Percentiles rank a stretch among this genome's conserved stretches.
phyloP scores from a whole-genome alignment of 768 basidiomycete species.

The Mycena galericulata region DNA sequence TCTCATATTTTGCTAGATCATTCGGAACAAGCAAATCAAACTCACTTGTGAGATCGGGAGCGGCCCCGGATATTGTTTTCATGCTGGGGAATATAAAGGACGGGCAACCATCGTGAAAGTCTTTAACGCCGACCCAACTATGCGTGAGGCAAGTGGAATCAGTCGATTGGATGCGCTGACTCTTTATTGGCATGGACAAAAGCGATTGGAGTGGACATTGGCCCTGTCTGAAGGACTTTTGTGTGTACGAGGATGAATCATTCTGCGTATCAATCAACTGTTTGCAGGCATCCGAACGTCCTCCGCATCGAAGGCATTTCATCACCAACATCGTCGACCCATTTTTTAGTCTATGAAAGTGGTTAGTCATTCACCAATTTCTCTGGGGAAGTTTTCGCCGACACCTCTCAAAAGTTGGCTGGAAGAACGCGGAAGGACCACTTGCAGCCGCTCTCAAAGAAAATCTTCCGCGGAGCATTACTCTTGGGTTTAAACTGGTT shows the following conservation, averaged over 20 bases:
- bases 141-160: neutral
- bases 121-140: neutral
- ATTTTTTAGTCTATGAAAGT: constrained; percentile 10
- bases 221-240: neutral
- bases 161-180: neutral
- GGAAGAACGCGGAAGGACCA: constrained; percentile 12
- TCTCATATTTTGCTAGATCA: neutral
- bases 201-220: constrained; percentile 5
- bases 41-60: constrained; percentile 1
- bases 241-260: neutral
- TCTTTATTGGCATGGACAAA: neutral
- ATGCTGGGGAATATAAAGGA: neutral
- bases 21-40: neutral
- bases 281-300: constrained; percentile 5
- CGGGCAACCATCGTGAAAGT: constrained; percentile 2
- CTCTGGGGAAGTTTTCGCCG: neutral
- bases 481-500: constrained; percentile 8
- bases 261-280: neutral
- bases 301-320: constrained; percentile 1
- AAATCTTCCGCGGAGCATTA: constrained; percentile 3
- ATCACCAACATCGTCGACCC: neutral
- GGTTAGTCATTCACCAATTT: neutral
- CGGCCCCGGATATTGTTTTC: constrained; percentile 9
- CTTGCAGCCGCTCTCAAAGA: constrained; percentile 9
- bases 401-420: too few relatives aligned